Base-by-base conservation (phyloP, 371 early-diverging fungal genomes). In the Fennellomyces sp. region DNA sequence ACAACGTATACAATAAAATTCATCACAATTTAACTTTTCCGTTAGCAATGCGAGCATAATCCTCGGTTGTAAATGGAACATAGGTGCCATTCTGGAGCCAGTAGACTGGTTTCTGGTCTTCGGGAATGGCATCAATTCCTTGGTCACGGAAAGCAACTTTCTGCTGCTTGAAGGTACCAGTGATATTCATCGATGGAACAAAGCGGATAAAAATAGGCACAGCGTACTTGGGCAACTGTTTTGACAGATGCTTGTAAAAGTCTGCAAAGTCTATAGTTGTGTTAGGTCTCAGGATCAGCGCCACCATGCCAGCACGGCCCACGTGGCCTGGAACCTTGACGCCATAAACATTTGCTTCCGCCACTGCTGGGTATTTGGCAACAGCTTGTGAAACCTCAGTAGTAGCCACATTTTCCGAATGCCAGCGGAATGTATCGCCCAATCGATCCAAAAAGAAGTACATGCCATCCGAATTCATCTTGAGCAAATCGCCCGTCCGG, bases 401-500 rank as follows among this genome's bases (percentile, higher is more conserved):
- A 11, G 89, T 86, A 10, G 86, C 72, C n/a, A 88, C 88, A 55
- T 88, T 88, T 64, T 89, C 89, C 55, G 80, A 84, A 15, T 77
- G 64, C 89, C 89, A 89, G 12, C 89, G 74, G 74, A 90, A 91
- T 0, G 91, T 87, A 38, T 92, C 91, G 5, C 91, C 91, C n/a
- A 86, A 66, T 19, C 92, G 86, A 51, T 91, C 91, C 12, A 83
- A 82, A 75, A 92, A 91, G 70, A 82, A 89, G 61, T 70, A 86
- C 65, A 79, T 85, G 2, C 88, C 89, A 10, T 84, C 75, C 7
- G 56, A 25, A 53, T 85, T 81, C 13, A 65, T 69, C 31, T 73
- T 74, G 13, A 90, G 64, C 17, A 91, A 64, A 60, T 91, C 91
- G 12, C 91, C 91, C 23, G 85, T 77, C 23, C 87, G 77, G 69